Evolutionary conservation across 1,284 basidiomycete genomes (phyloP).

Genomic region (Macrocystidia cucumis): DNA sequence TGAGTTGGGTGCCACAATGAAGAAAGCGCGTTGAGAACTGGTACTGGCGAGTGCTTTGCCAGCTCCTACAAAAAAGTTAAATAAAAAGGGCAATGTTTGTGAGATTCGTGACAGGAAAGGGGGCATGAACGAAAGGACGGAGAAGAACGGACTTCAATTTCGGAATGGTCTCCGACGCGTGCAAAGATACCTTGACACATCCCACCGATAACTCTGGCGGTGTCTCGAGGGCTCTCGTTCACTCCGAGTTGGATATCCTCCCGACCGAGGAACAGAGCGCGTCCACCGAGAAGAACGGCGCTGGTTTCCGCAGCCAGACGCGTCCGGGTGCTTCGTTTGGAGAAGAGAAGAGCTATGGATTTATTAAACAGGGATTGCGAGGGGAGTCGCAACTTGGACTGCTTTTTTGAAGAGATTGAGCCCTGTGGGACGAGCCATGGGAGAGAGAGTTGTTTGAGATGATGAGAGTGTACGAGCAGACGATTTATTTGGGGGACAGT

Average conservation of each 20-base stretch:
- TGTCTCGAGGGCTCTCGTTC: slow-evolving; percentile 86
- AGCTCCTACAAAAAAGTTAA: slow-evolving; percentile 62
- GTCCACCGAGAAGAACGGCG: slow-evolving; percentile 71
- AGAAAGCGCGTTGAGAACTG: slow-evolving; percentile 93
- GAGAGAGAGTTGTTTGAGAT: slow-evolving; percentile 51
- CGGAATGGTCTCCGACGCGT: slow-evolving; percentile 85
- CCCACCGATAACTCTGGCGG: slow-evolving; percentile 82
- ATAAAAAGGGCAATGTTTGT: no score
- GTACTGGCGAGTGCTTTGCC: slow-evolving; percentile 83
- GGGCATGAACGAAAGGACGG: background rate
- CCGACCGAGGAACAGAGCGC: slow-evolving; percentile 87
- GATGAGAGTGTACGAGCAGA: slow-evolving; percentile 52
- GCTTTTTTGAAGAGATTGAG: slow-evolving; percentile 18
- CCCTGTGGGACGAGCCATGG: slow-evolving; percentile 52
- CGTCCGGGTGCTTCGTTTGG: slow-evolving; percentile 91
- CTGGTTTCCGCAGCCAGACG: slow-evolving; percentile 86
- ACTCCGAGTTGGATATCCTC: slow-evolving; percentile 96
- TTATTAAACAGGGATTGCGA: slow-evolving; percentile 72
- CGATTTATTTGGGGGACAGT: slow-evolving; percentile 61
- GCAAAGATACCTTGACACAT: slow-evolving; percentile 99
- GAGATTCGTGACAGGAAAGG: slow-evolving; percentile 7
- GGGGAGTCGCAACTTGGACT: slow-evolving; percentile 42
- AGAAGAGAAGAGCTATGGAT: slow-evolving; percentile 86
- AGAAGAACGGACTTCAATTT: slow-evolving; percentile 71
- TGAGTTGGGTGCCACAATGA: slow-evolving; percentile 97